A percentile compares a stretch with the other conserved stretches of the same genome.
phyloP scores from a whole-genome alignment of 179 eudicot species.

The Beta lomatogona region DNA sequence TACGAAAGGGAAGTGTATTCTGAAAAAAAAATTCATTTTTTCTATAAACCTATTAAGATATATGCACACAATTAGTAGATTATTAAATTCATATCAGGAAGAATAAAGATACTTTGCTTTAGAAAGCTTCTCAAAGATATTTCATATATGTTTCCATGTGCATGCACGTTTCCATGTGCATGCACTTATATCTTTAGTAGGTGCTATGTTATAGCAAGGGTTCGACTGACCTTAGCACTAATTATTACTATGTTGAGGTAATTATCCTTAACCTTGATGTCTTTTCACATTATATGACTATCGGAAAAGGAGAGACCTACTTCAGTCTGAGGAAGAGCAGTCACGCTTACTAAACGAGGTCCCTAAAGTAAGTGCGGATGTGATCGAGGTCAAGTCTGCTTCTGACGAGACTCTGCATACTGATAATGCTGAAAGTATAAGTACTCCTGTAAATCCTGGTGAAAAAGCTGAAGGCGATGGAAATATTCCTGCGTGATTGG shows the following conservation, averaged over 20 bases:
- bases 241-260: background rate
- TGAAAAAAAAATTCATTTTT: background rate
- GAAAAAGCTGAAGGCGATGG: slow-evolving; percentile 10
- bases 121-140: background rate
- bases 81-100: background rate
- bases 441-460: slow-evolving; percentile 4
- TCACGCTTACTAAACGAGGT: slow-evolving; percentile 35
- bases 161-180: background rate
- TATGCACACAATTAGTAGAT: background rate
- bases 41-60: background rate
- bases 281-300: slow-evolving; percentile 34
- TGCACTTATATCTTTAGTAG: background rate
- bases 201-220: background rate
- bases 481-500: slow-evolving; percentile 4
- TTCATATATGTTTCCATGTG: background rate
- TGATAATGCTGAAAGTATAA: slow-evolving; percentile 11
- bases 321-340: slow-evolving; percentile 46
- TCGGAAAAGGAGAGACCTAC: slow-evolving; percentile 35
- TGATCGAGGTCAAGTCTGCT: slow-evolving; percentile 28
- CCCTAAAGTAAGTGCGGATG: slow-evolving; percentile 42
- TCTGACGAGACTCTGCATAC: slow-evolving; percentile 23
- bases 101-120: background rate
- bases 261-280: slow-evolving; percentile 38
- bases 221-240: background rate
- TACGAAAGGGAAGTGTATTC: background rate